Evolutionary conservation across 305 asterid genomes (phyloP), one percentile per base, ranked within the genome.

Genomic region (Fraxinus platypoda): DNA sequence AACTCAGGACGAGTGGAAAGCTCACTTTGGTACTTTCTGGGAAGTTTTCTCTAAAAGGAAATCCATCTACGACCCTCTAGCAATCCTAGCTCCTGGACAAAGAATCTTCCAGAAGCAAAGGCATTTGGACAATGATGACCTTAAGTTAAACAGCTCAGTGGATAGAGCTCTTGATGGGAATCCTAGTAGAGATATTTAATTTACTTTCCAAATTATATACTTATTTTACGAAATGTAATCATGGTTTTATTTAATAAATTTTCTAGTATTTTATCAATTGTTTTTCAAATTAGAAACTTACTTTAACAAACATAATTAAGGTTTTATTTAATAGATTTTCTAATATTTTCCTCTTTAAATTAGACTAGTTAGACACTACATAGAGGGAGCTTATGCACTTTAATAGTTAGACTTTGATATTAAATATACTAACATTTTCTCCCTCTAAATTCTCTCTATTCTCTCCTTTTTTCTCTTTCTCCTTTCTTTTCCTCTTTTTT

Each of bases 41-140:
- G 94, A 93, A 81, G 87, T 72, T 74, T 96, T 94, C 87, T 81
- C 79, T 26, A 73, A 83, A 84, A 92, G 97, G 86, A 96, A 96
- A 87, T 79, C 85, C 81, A 81, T 82, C 75, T 94, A 94, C 64
- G 99, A 96, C 52, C 98, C 99, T 37, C 82, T 94, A 72, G 95
- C 95, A 35, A 92, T 96, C 86, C 89, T 96, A 84, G 97, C 99
- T 87, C 99, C 99, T 9, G 99, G 98, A 23, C 99, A 94, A 62
- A 84, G 88, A 82, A 94, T 96, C 84, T 96, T 96, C 87, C 85
- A 66, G 77, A 88, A 84, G 90, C 81, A 73, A 86, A 77, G n/a
- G 84, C 88, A 38, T 88, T 81, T 82, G 89, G 82, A 75, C 83
- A 82, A 86, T 80, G 86, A 88, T 80, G 87, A 88, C 62, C 66